Evolutionary conservation across 176 grass and related monocot species (phyloP).

Genomic region (Juncus effusus): DNA sequence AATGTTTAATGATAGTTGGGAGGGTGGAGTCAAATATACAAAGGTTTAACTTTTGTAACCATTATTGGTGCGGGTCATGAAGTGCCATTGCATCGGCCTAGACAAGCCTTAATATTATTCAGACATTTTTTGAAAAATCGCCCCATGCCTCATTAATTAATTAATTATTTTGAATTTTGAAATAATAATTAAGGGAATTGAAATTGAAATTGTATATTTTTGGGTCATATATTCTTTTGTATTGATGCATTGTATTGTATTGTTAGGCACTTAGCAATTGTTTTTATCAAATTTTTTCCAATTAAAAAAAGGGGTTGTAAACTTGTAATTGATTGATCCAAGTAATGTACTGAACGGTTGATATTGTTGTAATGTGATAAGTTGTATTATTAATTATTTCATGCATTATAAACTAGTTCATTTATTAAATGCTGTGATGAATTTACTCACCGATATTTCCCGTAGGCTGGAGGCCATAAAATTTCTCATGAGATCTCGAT

Average conservation of each 20-base stretch:
- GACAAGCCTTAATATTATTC: constrained; percentile 39
- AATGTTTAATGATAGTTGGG: constrained; percentile 59
- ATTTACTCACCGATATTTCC: neutral
- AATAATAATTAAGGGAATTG: neutral
- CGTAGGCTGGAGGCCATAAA: too few relatives aligned
- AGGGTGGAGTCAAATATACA: constrained; percentile 87
- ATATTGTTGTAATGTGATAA: too few relatives aligned
- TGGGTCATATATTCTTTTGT: constrained; percentile 8
- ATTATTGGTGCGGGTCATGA: constrained; percentile 54
- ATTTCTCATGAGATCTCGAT: too few relatives aligned
- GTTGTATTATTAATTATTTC: too few relatives aligned
- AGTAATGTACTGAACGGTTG: too few relatives aligned
- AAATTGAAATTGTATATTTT: constrained; percentile 8
- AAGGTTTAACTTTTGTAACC: constrained; percentile 80
- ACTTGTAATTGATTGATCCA: too few relatives aligned
- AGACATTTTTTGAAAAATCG: constrained; percentile 38
- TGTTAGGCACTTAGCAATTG: constrained; percentile 5
- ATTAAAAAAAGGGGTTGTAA: constrained; percentile 1
- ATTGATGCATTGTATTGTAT: constrained; percentile 11
- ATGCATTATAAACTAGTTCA: neutral
- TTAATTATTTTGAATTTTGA: neutral
- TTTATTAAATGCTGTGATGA: neutral
- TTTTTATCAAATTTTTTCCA: constrained; percentile 1
- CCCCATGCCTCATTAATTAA: constrained; percentile 27
- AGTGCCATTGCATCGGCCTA: constrained; percentile 38